Evolutionary conservation across 352 stramenopile genomes (phyloP).

Genomic region (Thalassiosira exigua): DNA sequence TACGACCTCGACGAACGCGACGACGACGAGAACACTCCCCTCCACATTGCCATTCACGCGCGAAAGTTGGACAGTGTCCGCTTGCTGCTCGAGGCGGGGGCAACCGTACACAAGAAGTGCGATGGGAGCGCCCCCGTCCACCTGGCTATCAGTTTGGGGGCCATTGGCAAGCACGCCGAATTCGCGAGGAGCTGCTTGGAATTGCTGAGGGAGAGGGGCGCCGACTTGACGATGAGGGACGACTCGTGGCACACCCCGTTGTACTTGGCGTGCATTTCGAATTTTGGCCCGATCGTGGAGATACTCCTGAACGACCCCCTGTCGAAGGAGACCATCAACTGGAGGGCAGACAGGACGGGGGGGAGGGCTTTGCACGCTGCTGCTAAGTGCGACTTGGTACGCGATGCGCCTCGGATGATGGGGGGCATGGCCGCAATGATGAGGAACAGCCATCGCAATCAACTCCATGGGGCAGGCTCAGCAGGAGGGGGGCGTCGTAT

Average conservation of each 20-base stretch:
- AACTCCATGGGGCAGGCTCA: too few relatives aligned
- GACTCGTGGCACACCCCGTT: slow-evolving; percentile 81
- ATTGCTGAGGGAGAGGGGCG: slow-evolving; percentile 61
- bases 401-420: slow-evolving; percentile 1
- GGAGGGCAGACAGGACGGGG: slow-evolving; percentile 65
- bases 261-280: slow-evolving; percentile 75
- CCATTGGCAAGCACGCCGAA: slow-evolving; percentile 60
- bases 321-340: slow-evolving; percentile 68
- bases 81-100: slow-evolving; percentile 72
- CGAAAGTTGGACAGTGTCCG: slow-evolving; percentile 79
- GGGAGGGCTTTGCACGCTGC: slow-evolving; percentile 77
- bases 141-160: slow-evolving; percentile 79
- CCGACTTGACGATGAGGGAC: slow-evolving; percentile 78
- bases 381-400: slow-evolving; percentile 67
- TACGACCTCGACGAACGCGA: slow-evolving; percentile 82
- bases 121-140: slow-evolving; percentile 80
- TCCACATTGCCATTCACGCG: slow-evolving; percentile 81
- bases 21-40: slow-evolving; percentile 81
- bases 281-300: slow-evolving; percentile 68
- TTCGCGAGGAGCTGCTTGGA: slow-evolving; percentile 77
- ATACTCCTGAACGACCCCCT: slow-evolving; percentile 68
- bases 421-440: too few relatives aligned
- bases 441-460: too few relatives aligned
- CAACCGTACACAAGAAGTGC: slow-evolving; percentile 70
- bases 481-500: slow-evolving; percentile 21